Percentiles rank a stretch among this genome's conserved stretches.
These are phyloP conservation scores for Podospora fimiseda DNA, from an alignment of 495 filamentous ascomycete genomes.

Conservation along the genomic window DNA sequence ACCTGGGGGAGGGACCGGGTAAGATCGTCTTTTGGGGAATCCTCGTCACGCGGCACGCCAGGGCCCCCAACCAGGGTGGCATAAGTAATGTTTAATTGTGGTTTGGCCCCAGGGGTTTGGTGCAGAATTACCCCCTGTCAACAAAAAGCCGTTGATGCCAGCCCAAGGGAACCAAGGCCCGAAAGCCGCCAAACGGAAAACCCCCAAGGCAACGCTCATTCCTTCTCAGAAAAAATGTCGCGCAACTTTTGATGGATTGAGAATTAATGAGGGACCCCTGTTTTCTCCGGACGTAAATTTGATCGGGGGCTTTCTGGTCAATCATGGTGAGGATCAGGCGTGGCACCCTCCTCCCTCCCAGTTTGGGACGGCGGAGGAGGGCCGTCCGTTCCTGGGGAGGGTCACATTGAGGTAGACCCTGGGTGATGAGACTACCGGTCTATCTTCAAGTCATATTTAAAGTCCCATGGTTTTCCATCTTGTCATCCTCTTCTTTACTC, in stretches of 20 bases:
- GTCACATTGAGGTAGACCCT: slow-evolving; percentile 2
- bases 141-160: slow-evolving; percentile 9
- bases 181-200: slow-evolving; percentile 7
- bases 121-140: neutral
- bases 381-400: slow-evolving; percentile 13
- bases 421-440: neutral
- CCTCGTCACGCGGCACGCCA: neutral
- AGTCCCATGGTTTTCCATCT: neutral
- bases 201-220: neutral
- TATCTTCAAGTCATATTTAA: neutral
- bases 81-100: too few species aligned
- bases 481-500: slow-evolving; percentile 4
- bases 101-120: slow-evolving; percentile 9
- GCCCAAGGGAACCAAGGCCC: slow-evolving; percentile 11
- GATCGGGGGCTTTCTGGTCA: slow-evolving; percentile 17
- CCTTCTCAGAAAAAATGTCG: neutral
- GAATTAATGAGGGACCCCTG: too few species aligned
- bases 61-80: neutral
- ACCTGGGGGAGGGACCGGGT: neutral
- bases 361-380: slow-evolving; percentile 24
- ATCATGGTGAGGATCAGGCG: slow-evolving; percentile 7
- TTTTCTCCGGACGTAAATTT: slow-evolving; percentile 10
- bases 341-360: slow-evolving; percentile 14
- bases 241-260: slow-evolving; percentile 4
- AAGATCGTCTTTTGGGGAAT: neutral